Percentiles rank a stretch among this genome's conserved stretches.
phyloP scores from a whole-genome alignment of 352 stramenopile genomes.

The Pilasporangium apinafurcum region DNA sequence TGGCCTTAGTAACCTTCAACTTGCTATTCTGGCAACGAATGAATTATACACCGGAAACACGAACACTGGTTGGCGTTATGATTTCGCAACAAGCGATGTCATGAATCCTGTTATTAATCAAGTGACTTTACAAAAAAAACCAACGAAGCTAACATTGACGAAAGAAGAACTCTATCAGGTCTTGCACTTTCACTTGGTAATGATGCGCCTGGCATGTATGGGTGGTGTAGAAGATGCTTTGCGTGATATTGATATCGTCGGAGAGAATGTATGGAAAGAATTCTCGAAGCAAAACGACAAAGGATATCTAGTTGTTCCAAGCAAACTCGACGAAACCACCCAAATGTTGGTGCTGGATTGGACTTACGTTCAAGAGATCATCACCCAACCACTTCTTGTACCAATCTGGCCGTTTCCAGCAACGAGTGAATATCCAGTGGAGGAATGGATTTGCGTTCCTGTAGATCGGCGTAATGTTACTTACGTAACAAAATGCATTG shows the following conservation, averaged over 20 bases:
- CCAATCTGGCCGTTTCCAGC: constrained; percentile 59
- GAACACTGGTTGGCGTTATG: constrained; percentile 72
- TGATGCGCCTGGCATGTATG: constrained; percentile 79
- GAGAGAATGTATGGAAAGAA: constrained; percentile 63
- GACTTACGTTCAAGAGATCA: constrained; percentile 55
- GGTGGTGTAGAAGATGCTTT: constrained; percentile 62
- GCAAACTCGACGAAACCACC: constrained; percentile 3
- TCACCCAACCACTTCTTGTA: constrained; percentile 52
- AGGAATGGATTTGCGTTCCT: constrained; percentile 75
- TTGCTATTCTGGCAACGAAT: constrained; percentile 71
- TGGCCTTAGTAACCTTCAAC: constrained; percentile 50
- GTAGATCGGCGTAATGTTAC: constrained; percentile 61
- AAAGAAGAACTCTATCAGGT: constrained; percentile 51
- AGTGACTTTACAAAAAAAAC: constrained; percentile 50
- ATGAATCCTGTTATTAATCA: constrained; percentile 56
- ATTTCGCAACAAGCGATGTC: constrained; percentile 74
- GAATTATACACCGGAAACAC: constrained; percentile 79
- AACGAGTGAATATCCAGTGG: constrained; percentile 3
- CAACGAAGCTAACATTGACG: constrained; percentile 32
- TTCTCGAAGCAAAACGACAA: constrained; percentile 88
- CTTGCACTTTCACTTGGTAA: constrained; percentile 71
- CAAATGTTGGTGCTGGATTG: constrained; percentile 38
- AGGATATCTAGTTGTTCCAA: constrained; percentile 76
- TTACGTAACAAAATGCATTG: constrained; percentile 52
- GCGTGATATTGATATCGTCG: constrained; percentile 55